phyloP scores from a whole-genome alignment of 345 rosid genomes.

The Syzygium aromaticum region DNA sequence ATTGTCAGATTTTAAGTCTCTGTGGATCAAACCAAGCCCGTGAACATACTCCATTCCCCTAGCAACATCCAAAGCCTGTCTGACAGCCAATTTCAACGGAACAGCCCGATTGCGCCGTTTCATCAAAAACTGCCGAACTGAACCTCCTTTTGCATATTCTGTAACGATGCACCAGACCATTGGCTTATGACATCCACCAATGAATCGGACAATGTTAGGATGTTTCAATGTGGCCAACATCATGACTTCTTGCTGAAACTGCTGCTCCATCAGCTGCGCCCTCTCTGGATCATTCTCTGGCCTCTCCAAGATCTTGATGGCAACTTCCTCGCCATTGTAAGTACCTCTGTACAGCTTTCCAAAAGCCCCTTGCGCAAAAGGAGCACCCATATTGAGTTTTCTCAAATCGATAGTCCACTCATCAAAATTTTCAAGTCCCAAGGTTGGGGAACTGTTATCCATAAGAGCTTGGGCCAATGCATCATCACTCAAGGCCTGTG shows the following conservation, averaged over 20 bases:
- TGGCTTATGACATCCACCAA: slow-evolving; percentile 35
- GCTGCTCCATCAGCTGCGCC: slow-evolving; percentile 33
- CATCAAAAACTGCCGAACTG: slow-evolving; percentile 27
- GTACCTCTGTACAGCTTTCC: slow-evolving; percentile 42
- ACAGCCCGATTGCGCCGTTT: slow-evolving; percentile 23
- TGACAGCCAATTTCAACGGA: slow-evolving; percentile 31
- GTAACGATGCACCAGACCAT: slow-evolving; percentile 45
- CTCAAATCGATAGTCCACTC: slow-evolving; percentile 35
- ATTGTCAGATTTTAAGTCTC: slow-evolving; percentile 40
- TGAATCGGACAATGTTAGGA: slow-evolving; percentile 32
- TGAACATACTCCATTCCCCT: slow-evolving; percentile 41
- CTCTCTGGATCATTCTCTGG: slow-evolving; percentile 26
- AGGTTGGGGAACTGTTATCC: slow-evolving; percentile 22
- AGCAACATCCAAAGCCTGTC: slow-evolving; percentile 40
- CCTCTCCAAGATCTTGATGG: slow-evolving; percentile 43
- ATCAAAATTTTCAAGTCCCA: slow-evolving; percentile 23
- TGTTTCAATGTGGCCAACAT: slow-evolving; percentile 34
- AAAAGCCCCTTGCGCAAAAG: slow-evolving; percentile 43
- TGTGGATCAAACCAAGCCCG: slow-evolving; percentile 24
- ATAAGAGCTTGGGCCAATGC: slow-evolving; percentile 29
- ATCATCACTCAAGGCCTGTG: slow-evolving; percentile 29
- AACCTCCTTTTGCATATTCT: slow-evolving; percentile 38
- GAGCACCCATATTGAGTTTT: slow-evolving; percentile 31
- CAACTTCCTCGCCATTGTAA: slow-evolving; percentile 33
- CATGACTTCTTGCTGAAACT: slow-evolving; percentile 37